A percentile compares a stretch with the other conserved stretches of the same genome.
Evolutionary conservation across 305 asterid species (phyloP).

Genomic region (Fraxinus baroniana): DNA sequence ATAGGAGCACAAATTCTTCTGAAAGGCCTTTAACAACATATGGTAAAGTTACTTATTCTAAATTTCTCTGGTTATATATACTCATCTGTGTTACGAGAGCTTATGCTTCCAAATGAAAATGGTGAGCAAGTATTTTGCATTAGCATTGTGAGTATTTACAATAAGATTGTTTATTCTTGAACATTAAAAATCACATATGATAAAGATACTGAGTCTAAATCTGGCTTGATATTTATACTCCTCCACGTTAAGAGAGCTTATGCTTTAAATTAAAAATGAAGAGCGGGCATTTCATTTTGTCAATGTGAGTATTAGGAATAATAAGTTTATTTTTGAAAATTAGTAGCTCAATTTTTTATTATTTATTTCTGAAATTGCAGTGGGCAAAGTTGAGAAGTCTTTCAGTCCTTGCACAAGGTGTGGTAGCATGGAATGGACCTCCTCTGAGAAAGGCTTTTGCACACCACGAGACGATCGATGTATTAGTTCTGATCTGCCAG

Average conservation of each 20-base stretch:
- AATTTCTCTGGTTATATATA: neutral
- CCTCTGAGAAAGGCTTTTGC: conserved; percentile 45
- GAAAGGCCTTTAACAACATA: conserved; percentile 18
- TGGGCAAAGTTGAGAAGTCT: conserved; percentile 28
- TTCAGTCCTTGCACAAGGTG: conserved; percentile 37
- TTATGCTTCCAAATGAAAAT: neutral
- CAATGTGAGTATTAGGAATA: neutral
- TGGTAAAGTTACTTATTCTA: conserved; percentile 26
- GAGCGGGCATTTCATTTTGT: neutral
- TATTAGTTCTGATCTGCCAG: conserved; percentile 33
- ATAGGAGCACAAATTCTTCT: conserved; percentile 29
- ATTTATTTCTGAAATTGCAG: conserved; percentile 28
- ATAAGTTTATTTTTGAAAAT: neutral
- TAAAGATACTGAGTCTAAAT: neutral
- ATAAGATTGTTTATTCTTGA: neutral
- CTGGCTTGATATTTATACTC: neutral
- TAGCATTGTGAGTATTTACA: neutral
- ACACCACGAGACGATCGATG: conserved; percentile 34
- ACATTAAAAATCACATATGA: neutral
- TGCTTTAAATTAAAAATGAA: neutral
- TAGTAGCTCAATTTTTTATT: neutral
- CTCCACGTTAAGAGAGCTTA: neutral
- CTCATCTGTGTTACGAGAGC: neutral
- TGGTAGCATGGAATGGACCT: conserved; percentile 39
- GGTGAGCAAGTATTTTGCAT: neutral